Percentiles rank a stretch among this genome's conserved stretches.
phyloP scores from a whole-genome alignment of 345 rosid genomes.

The Boechera retrofracta region DNA sequence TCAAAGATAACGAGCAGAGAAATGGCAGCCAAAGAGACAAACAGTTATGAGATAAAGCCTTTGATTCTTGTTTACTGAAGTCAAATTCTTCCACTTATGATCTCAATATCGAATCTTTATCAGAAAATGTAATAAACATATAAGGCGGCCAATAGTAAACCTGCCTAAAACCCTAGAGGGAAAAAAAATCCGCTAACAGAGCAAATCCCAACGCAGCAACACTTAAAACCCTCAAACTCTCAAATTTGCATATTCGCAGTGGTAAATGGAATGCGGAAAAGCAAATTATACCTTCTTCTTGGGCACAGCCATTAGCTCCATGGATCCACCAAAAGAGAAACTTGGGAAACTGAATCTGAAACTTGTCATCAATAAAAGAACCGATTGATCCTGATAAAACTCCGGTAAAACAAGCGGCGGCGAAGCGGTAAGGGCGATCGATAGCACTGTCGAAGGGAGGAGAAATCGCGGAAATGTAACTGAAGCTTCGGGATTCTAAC shows the following conservation, averaged over 20 bases:
- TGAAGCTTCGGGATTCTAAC: constrained; percentile 42
- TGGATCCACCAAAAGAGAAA: constrained; percentile 54
- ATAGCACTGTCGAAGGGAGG: constrained; percentile 46
- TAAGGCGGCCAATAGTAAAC: not conserved
- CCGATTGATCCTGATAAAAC: constrained; percentile 42
- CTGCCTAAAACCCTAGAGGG: constrained; percentile 3
- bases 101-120: not conserved
- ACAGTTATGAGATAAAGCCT: not conserved
- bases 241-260: not conserved
- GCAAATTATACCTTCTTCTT: constrained; percentile 57
- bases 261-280: not conserved
- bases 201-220: not conserved
- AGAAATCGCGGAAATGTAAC: constrained; percentile 50
- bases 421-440: constrained; percentile 26
- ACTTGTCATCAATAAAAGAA: not conserved
- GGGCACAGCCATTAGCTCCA: constrained; percentile 92
- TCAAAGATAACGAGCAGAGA: not conserved
- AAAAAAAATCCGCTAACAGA: not conserved
- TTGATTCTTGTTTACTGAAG: not conserved
- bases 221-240: not conserved
- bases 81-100: not conserved
- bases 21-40: not conserved
- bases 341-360: constrained; percentile 46
- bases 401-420: constrained; percentile 52
- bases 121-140: no score